Conservation (phyloP, 169 alveolate species). For the Plasmodium inui region DNA sequence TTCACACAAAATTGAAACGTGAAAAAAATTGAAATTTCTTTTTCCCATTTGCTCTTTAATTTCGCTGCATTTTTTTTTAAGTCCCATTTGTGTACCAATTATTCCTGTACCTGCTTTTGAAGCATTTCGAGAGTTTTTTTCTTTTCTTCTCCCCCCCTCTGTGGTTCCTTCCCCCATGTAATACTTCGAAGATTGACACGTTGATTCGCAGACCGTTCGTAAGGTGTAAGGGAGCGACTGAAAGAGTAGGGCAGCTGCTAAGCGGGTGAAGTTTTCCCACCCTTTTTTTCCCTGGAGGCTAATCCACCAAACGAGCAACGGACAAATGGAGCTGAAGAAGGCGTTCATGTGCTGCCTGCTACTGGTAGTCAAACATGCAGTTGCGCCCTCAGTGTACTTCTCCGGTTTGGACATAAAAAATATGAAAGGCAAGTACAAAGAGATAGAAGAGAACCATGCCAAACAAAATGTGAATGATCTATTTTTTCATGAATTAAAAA, state of each 20-base stretch:
- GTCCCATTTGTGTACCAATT: neutral
- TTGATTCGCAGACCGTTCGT: neutral
- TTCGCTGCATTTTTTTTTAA: neutral
- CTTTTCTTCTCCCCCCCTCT: neutral
- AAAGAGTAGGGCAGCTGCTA: neutral
- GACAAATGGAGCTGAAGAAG: constrained; percentile 14
- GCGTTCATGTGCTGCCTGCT: neutral
- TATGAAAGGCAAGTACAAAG: constrained; percentile 55
- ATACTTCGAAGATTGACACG: neutral
- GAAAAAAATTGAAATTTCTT: neutral
- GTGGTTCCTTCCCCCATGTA: neutral
- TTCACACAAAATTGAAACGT: neutral
- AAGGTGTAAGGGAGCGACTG: neutral
- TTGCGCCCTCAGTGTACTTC: constrained; percentile 25
- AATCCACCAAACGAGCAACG: neutral
- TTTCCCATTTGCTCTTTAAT: neutral
- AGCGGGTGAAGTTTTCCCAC: neutral
- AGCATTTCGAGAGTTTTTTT: neutral
- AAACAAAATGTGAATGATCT: constrained; percentile 17
- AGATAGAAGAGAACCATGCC: constrained; percentile 8
- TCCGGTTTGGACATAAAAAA: constrained; percentile 53
- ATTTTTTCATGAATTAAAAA: constrained; percentile 59
- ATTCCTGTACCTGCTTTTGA: neutral
- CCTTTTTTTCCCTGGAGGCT: neutral
- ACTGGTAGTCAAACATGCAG: neutral